Percentiles rank a stretch among this genome's conserved stretches.
phyloP scores from a whole-genome alignment of 805 yeast species.

The Brettanomyces sp. region DNA sequence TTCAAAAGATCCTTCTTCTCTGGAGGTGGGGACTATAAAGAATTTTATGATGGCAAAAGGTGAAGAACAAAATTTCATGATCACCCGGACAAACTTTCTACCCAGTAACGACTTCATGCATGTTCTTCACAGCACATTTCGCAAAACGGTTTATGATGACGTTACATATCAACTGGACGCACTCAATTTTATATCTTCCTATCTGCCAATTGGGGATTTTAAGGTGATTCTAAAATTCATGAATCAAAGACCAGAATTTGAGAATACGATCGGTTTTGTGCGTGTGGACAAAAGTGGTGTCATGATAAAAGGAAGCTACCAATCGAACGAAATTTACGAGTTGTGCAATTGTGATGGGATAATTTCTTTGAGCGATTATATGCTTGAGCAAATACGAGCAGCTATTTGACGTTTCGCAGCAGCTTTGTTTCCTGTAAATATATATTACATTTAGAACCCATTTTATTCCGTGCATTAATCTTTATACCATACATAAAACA shows the following conservation, averaged over 20 bases:
- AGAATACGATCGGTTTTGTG: conserved; percentile 64
- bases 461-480: conserved; percentile 6
- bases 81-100: conserved; percentile 17
- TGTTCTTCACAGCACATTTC: conserved; percentile 16
- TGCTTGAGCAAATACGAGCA: conserved; percentile 30
- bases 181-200: conserved; percentile 38
- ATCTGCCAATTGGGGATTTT: conserved; percentile 65
- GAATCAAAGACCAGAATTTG: conserved; percentile 55
- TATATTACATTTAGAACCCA: conserved; percentile 4
- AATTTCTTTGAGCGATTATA: conserved; percentile 40
- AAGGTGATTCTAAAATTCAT: conserved; percentile 50
- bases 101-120: conserved; percentile 18
- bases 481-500: too few relatives aligned
- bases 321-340: conserved; percentile 51
- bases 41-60: background rate
- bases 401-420: conserved; percentile 1
- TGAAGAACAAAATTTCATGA: conserved; percentile 2
- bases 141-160: conserved; percentile 29
- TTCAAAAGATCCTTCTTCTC: conserved; percentile 16
- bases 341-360: conserved; percentile 41
- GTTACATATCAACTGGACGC: conserved; percentile 49
- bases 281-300: conserved; percentile 45
- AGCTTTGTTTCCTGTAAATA: too few relatives aligned
- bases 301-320: conserved; percentile 46
- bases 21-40: conserved; percentile 17